Evolutionary conservation across 148 eudicot genomes (phyloP).

Genomic region (Selenicereus undatus): DNA sequence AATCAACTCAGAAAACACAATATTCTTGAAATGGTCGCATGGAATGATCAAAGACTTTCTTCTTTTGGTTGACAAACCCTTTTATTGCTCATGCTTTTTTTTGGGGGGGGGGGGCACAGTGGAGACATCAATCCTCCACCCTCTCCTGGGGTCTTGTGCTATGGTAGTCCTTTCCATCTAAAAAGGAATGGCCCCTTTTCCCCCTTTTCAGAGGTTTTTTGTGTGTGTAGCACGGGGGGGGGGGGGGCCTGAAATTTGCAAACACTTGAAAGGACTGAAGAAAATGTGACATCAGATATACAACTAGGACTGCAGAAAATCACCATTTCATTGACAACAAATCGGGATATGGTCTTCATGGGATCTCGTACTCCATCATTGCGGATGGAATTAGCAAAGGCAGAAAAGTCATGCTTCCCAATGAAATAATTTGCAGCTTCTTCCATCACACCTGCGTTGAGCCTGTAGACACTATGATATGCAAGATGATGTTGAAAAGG

Average conservation of each 20-base stretch:
- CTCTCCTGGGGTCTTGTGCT: background rate
- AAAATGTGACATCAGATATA: constrained; percentile 6
- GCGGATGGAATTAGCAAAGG: constrained; percentile 68
- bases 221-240: background rate
- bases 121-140: background rate
- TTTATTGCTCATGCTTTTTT: background rate
- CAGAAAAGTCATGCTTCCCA: constrained; percentile 75
- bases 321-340: constrained; percentile 75
- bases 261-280: background rate
- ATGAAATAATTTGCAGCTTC: constrained; percentile 65
- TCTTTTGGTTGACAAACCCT: background rate
- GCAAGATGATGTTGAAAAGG: constrained; percentile 67
- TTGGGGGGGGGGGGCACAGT: background rate
- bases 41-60: background rate
- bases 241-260: background rate
- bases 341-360: constrained; percentile 65
- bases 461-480: constrained; percentile 70
- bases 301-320: background rate
- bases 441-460: constrained; percentile 59
- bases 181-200: no score
- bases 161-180: no score
- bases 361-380: constrained; percentile 59
- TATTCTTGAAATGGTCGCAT: background rate
- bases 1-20: background rate
- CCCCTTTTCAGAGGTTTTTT: no score